Evolutionary conservation across 1,139 yeast genomes (phyloP).

Genomic region (Wickerhamomyces sp.): DNA sequence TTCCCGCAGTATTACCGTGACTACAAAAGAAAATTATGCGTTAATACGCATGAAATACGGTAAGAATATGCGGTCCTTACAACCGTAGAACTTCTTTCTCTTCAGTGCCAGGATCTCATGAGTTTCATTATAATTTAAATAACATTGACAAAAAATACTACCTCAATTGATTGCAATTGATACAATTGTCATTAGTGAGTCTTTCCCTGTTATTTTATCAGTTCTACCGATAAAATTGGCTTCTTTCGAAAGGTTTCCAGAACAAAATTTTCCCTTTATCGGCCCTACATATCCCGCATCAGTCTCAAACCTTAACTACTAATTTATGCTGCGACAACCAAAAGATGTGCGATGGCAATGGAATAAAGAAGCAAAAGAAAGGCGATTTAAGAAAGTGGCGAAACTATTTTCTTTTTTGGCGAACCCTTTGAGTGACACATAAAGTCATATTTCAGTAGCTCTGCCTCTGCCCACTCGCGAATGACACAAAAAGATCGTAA

Average conservation of each 20-base stretch:
- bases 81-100: background rate
- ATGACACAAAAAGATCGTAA: background rate
- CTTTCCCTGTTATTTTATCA: background rate
- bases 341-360: background rate
- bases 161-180: background rate
- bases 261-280: background rate
- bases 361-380: background rate
- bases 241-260: background rate
- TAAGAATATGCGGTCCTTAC: background rate
- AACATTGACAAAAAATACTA: background rate
- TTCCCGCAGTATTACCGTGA: constrained; percentile 3
- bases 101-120: background rate
- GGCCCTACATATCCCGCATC: background rate
- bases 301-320: background rate
- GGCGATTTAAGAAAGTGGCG: background rate
- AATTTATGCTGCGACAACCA: background rate
- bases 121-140: background rate
- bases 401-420: background rate
- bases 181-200: no score
- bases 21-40: constrained; percentile 2
- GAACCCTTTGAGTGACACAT: background rate
- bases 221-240: no score
- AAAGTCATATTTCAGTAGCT: no score
- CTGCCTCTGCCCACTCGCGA: no score
- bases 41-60: background rate